Conservation (phyloP, 116 monocot species). For the Dioscorea cayenensis region DNA sequence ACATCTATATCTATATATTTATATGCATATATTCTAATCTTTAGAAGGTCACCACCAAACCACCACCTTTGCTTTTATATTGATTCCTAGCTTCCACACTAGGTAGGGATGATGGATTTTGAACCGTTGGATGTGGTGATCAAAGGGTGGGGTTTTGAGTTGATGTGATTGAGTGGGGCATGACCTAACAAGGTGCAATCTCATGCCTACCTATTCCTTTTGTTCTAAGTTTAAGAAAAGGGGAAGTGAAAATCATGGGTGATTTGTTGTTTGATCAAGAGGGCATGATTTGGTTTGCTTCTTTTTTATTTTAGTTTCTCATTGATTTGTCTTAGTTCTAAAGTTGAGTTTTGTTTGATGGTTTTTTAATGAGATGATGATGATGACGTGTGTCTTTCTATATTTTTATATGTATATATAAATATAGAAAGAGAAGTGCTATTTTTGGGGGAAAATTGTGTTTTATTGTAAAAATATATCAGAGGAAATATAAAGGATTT, state of each 20-base stretch:
- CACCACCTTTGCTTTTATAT: not conserved
- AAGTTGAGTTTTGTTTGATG: no score
- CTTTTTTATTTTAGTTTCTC: no score
- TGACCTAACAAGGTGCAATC: not conserved
- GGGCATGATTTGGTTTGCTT: not conserved
- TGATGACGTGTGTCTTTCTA: no score
- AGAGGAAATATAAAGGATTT: no score
- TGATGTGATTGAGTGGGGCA: not conserved
- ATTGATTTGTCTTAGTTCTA: no score
- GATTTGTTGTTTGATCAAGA: not conserved
- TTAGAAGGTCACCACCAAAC: not conserved
- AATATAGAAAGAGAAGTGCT: no score
- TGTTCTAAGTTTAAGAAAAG: not conserved
- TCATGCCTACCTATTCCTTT: not conserved
- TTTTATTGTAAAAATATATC: no score
- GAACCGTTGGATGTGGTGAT: not conserved
- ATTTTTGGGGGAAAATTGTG: no score
- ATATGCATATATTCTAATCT: not conserved
- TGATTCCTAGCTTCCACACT: not conserved
- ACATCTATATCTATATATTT: no score
- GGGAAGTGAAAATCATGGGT: not conserved
- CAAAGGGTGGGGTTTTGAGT: not conserved
- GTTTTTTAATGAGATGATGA: no score
- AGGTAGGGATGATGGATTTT: not conserved
- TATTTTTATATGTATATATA: no score